Conservation (phyloP, 257 asterid species). For the Handroanthus guayacan region DNA sequence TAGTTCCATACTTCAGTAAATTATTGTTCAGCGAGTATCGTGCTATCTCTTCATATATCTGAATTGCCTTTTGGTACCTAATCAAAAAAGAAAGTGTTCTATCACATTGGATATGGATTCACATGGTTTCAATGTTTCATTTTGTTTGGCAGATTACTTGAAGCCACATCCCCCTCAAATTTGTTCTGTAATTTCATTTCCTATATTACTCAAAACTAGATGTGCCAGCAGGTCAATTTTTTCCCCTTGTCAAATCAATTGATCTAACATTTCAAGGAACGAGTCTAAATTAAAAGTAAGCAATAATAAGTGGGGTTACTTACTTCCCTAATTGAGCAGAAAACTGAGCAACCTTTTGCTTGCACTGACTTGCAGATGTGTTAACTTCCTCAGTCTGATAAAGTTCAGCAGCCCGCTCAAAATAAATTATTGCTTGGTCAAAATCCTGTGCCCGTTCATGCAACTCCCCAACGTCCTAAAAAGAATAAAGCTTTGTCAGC, state of each 20-base stretch:
- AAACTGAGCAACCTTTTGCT: conserved; percentile 55
- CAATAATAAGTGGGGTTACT: conserved; percentile 21
- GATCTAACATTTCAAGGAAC: not conserved
- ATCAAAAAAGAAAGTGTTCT: conserved; percentile 21
- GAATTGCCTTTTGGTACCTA: conserved; percentile 46
- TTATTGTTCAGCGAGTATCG: conserved; percentile 44
- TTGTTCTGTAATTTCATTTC: not conserved
- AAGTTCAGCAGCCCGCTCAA: conserved; percentile 56
- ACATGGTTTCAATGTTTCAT: not conserved
- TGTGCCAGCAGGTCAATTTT: not conserved
- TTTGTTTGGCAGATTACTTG: conserved; percentile 19
- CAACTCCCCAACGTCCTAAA: conserved; percentile 52
- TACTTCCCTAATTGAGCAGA: conserved; percentile 54
- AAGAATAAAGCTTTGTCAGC: conserved; percentile 26
- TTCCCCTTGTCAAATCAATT: conserved; percentile 10
- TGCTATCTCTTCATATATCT: conserved; percentile 49
- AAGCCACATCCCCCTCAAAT: conserved; percentile 15
- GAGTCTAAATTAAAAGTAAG: not conserved
- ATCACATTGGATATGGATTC: not conserved
- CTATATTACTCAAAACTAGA: not conserved
- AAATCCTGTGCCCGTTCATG: conserved; percentile 45
- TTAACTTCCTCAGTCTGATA: conserved; percentile 47
- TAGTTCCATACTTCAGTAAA: conserved; percentile 47
- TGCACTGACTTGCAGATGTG: conserved; percentile 51
- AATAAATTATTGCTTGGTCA: conserved; percentile 47